Percentiles rank a stretch among this genome's conserved stretches.
These are phyloP conservation scores for Cucurbita ficifolia DNA, from an alignment of 306 rosid species.

Conservation along the genomic window DNA sequence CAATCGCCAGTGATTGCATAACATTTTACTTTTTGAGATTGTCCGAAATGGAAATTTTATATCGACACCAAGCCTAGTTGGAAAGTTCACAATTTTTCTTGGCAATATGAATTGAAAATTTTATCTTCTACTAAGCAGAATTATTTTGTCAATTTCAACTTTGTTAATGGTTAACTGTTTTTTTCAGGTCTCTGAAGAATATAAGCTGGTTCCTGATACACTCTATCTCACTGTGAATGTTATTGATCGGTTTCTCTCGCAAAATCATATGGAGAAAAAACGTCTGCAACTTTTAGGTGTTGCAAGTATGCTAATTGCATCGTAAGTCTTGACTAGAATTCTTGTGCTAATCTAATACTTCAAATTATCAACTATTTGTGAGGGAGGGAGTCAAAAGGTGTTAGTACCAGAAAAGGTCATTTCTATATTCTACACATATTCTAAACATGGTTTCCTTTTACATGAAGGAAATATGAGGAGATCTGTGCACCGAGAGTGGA, in stretches of 20 bases:
- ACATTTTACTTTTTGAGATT: not conserved
- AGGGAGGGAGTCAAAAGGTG: not conserved
- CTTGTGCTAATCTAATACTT: not conserved
- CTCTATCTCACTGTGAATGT: slow-evolving; percentile 80
- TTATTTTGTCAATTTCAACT: slow-evolving; percentile 6
- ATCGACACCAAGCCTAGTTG: not conserved
- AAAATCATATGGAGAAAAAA: slow-evolving; percentile 34
- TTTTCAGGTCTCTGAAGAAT: slow-evolving; percentile 82
- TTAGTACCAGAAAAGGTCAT: not conserved
- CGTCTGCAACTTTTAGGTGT: slow-evolving; percentile 82
- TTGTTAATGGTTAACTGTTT: slow-evolving; percentile 2
- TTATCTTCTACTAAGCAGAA: not conserved
- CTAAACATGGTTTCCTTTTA: slow-evolving; percentile 17
- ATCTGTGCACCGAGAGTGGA: slow-evolving; percentile 63
- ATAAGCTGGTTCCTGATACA: slow-evolving; percentile 70
- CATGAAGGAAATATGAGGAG: slow-evolving; percentile 75
- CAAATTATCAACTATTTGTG: not conserved
- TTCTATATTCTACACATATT: slow-evolving; percentile 2
- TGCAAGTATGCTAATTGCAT: slow-evolving; percentile 75
- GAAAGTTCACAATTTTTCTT: not conserved
- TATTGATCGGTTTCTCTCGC: slow-evolving; percentile 79
- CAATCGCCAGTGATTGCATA: not conserved
- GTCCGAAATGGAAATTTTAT: not conserved
- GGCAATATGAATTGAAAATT: not conserved
- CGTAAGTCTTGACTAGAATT: slow-evolving; percentile 41